These are phyloP conservation scores for Tetrapyrgos nigripes DNA, from an alignment of 1,284 basidiomycete genomes.

Conservation along the genomic window DNA sequence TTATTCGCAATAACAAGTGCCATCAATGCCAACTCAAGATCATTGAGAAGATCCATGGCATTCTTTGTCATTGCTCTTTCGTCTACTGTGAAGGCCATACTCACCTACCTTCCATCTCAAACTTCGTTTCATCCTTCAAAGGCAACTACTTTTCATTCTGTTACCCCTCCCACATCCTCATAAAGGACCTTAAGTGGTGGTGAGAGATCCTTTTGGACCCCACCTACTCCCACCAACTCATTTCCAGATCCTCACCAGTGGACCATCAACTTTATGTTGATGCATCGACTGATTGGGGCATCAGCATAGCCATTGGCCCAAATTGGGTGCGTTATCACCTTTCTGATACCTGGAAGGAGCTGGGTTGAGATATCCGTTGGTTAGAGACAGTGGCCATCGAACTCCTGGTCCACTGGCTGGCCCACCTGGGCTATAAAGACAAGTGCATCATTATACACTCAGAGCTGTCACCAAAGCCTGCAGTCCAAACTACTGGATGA, in stretches of 20 bases:
- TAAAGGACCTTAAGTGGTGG: constrained; percentile 6
- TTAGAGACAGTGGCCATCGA: background rate
- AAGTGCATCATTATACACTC: background rate
- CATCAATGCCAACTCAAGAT: background rate
- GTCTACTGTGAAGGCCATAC: constrained; percentile 16
- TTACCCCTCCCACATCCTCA: background rate
- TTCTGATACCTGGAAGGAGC: background rate
- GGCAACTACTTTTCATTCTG: background rate
- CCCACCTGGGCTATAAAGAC: background rate
- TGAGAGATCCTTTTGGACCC: background rate
- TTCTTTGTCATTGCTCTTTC: constrained; percentile 22
- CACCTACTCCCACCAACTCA: background rate
- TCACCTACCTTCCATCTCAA: constrained; percentile 9
- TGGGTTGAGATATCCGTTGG: background rate
- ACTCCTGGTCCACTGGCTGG: background rate
- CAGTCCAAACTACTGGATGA: constrained; percentile 38
- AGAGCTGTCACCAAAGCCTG: constrained; percentile 38
- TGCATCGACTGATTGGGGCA: constrained; percentile 3
- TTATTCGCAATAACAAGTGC: constrained; percentile 2
- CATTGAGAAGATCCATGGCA: constrained; percentile 22
- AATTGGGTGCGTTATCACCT: background rate
- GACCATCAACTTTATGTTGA: constrained; percentile 2
- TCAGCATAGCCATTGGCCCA: background rate
- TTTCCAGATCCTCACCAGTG: background rate
- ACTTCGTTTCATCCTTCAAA: constrained; percentile 1